Conservation (phyloP, 2,329 filamentous ascomycete genomes). For the Arthrobotrys iridis region DNA sequence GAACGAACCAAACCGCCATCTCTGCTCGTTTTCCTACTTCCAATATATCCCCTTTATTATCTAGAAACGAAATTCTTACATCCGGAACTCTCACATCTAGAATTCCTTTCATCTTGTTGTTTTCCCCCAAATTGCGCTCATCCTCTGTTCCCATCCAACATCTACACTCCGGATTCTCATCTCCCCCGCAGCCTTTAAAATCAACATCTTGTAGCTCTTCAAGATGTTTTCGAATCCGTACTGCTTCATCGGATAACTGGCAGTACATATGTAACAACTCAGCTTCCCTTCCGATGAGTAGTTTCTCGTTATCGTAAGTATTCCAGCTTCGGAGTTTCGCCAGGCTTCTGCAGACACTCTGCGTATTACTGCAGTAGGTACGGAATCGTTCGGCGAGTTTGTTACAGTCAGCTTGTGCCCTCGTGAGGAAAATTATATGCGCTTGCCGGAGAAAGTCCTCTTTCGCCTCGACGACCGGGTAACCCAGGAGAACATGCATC, state of each 20-base stretch:
- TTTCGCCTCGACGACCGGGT: too few relatives aligned
- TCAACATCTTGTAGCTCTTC: background rate
- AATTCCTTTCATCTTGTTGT: background rate
- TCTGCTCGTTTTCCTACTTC: background rate
- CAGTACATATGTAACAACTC: constrained; percentile 13
- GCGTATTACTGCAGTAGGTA: background rate
- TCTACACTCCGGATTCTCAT: background rate
- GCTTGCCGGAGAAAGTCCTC: background rate
- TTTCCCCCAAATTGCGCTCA: background rate
- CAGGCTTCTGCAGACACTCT: background rate
- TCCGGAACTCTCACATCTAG: background rate
- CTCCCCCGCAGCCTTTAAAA: background rate
- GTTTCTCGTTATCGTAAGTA: background rate
- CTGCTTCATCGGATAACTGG: background rate
- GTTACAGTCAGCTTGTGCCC: background rate
- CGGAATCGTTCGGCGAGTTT: background rate
- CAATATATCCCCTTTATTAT: background rate
- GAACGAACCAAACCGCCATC: background rate
- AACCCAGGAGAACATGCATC: too few relatives aligned
- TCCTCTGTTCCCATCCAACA: background rate
- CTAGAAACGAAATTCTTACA: background rate
- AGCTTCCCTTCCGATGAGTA: background rate
- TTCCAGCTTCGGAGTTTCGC: background rate
- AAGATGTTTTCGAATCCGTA: constrained; percentile 1
- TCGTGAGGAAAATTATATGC: background rate